Evolutionary conservation across 305 asterid genomes (phyloP).

Genomic region (Fraxinus latifolia): DNA sequence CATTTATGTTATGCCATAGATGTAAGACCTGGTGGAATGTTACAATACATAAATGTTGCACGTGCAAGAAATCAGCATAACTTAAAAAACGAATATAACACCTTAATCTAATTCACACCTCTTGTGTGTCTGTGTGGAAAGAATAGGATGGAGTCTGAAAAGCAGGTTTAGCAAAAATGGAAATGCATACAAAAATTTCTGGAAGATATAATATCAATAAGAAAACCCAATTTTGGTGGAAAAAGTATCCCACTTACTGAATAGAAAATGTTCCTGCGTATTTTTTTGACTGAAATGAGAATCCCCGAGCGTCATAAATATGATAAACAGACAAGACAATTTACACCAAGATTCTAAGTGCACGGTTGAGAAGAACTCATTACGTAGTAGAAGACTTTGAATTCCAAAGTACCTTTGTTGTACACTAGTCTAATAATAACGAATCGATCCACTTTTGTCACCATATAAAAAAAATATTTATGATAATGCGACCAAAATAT

Average conservation of each 20-base stretch:
- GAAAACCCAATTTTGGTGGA: not conserved
- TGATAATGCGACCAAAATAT: not conserved
- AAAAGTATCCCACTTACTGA: not conserved
- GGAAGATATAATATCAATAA: not conserved
- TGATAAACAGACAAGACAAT: not conserved
- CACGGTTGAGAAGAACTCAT: not conserved
- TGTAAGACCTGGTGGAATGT: not conserved
- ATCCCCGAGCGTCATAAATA: not conserved
- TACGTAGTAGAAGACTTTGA: not conserved
- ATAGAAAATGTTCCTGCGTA: not conserved
- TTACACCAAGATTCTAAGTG: not conserved
- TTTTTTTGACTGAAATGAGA: not conserved
- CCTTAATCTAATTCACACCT: not conserved
- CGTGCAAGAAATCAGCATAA: slow-evolving; percentile 9
- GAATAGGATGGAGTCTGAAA: not conserved
- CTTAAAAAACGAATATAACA: not conserved
- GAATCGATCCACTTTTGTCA: slow-evolving; percentile 9
- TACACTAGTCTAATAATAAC: not conserved
- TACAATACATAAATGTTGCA: not conserved
- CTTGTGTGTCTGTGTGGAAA: not conserved
- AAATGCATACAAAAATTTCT: not conserved
- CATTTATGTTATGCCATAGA: not conserved
- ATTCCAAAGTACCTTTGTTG: not conserved
- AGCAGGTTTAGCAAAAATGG: not conserved
- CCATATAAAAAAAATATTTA: not conserved